Conservation (phyloP, 371 early-diverging fungal species). For the Cokeromyces recurvatus region DNA sequence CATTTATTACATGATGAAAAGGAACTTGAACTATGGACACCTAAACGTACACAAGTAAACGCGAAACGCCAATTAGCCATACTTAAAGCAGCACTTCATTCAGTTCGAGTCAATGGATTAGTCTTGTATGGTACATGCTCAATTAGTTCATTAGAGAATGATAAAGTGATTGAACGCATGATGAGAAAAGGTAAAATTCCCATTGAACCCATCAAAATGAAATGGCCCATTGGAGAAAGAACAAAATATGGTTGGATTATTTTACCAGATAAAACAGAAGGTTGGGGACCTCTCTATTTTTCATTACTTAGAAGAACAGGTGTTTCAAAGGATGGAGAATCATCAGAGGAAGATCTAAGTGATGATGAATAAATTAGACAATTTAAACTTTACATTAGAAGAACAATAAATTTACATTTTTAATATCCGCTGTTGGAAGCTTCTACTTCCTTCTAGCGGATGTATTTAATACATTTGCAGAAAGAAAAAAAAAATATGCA, state of each 20-base stretch:
- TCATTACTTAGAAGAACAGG: constrained; percentile 37
- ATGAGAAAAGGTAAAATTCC: constrained; percentile 38
- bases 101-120: constrained; percentile 53
- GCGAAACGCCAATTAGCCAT: constrained; percentile 55
- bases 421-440: no score
- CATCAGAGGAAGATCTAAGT: constrained; percentile 12
- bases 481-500: background rate
- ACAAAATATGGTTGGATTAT: constrained; percentile 59
- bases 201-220: constrained; percentile 33
- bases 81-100: constrained; percentile 55
- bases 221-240: constrained; percentile 49
- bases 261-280: constrained; percentile 48
- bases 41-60: constrained; percentile 44
- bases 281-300: constrained; percentile 63
- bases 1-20: constrained; percentile 54
- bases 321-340: constrained; percentile 21
- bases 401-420: no score
- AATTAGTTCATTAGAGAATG: constrained; percentile 65
- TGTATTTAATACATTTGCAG: no score
- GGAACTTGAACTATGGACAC: constrained; percentile 51
- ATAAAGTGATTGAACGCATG: constrained; percentile 55
- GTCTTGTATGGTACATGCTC: constrained; percentile 77
- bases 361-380: no score
- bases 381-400: no score
- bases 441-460: no score